Evolutionary conservation across 305 asterid species (phyloP).

Genomic region (Fraxinus xanthoxyloides): DNA sequence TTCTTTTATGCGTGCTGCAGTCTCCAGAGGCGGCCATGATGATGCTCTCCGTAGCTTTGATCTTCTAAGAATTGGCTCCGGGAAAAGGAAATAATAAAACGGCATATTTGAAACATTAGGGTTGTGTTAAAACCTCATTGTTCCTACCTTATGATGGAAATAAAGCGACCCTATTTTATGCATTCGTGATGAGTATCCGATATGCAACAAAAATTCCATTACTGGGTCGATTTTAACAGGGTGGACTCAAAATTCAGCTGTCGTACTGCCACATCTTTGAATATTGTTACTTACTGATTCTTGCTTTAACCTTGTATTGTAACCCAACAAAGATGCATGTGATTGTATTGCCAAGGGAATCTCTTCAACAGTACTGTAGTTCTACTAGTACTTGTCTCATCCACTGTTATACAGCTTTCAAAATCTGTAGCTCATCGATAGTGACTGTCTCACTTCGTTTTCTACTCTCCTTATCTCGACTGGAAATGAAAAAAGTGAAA

Average conservation of each 20-base stretch:
- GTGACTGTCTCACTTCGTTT: neutral
- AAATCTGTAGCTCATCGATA: neutral
- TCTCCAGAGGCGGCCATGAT: conserved; percentile 57
- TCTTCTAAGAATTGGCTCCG: conserved; percentile 58
- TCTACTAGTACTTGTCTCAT: neutral
- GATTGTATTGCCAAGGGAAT: neutral
- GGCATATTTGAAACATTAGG: neutral
- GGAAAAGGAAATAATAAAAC: conserved; percentile 40
- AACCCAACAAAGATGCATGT: conserved; percentile 4
- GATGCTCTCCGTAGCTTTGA: conserved; percentile 78
- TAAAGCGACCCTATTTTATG: conserved; percentile 3
- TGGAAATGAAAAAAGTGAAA: neutral
- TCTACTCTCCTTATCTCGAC: neutral
- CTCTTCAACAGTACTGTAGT: neutral
- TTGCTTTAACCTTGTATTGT: conserved; percentile 11
- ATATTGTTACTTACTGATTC: neutral
- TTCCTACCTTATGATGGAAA: neutral
- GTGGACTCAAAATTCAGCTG: conserved; percentile 8
- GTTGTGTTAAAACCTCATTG: neutral
- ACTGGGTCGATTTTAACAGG: conserved; percentile 3
- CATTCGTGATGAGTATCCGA: neutral
- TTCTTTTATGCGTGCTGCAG: conserved; percentile 48
- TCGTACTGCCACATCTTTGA: neutral
- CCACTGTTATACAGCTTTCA: neutral
- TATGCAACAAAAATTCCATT: neutral